Conservation (phyloP, 352 stramenopile species). For the Phytophthora cactorum region DNA sequence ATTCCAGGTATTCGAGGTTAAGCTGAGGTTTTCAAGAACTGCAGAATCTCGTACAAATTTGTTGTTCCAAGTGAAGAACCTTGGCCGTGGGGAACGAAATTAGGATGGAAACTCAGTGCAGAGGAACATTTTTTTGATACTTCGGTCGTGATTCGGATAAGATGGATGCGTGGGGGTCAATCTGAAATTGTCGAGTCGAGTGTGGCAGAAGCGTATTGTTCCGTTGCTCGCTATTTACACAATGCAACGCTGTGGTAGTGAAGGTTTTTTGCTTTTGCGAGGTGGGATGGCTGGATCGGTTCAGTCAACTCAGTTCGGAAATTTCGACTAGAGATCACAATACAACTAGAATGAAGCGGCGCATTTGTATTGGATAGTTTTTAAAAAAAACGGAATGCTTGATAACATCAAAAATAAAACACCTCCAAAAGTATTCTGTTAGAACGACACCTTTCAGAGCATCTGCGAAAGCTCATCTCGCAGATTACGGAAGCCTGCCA, state of each 20-base stretch:
- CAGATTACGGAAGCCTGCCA: slow-evolving; percentile 70
- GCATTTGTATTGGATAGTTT: too few relatives aligned
- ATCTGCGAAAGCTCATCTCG: slow-evolving; percentile 68
- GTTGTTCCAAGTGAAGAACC: background rate
- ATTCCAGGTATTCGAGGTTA: background rate
- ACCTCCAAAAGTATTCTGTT: too few relatives aligned
- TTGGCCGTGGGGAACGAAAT: background rate
- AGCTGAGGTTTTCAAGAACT: background rate
- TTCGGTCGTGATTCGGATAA: slow-evolving; percentile 1
- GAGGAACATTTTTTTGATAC: background rate
- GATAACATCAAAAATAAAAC: too few relatives aligned
- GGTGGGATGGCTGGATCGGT: too few relatives aligned
- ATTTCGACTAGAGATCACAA: too few relatives aligned
- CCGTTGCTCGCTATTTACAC: background rate
- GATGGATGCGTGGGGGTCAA: background rate
- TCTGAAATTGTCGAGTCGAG: background rate
- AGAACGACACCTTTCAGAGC: slow-evolving; percentile 28
- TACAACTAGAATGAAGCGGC: too few relatives aligned
- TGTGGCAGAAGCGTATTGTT: background rate
- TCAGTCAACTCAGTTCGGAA: too few relatives aligned
- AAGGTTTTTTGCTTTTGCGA: too few relatives aligned
- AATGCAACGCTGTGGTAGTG: background rate
- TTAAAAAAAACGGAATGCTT: too few relatives aligned
- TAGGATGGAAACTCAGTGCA: background rate
- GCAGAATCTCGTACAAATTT: background rate